Base-by-base conservation (phyloP, 2,329 filamentous ascomycete genomes). In the Fusarium miscanthi region DNA sequence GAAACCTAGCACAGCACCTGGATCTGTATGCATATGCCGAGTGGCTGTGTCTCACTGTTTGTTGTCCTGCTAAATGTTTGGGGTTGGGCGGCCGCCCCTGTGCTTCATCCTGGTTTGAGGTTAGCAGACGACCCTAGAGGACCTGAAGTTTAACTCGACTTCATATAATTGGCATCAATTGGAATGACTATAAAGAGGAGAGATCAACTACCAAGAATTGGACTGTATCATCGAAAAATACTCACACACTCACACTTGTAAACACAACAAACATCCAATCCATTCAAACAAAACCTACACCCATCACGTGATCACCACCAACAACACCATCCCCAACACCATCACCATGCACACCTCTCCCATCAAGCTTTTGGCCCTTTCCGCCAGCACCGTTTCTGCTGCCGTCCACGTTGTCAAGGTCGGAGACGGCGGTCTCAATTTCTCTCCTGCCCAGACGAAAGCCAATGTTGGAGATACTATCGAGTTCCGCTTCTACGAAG, bases 391-490 rank as follows among this genome's bases (percentile, higher is more conserved):
- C 33, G 54, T 73, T 40, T 74, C 73, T 13, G 60, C 60, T 48
- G 66, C 54, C 8, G 66, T 69, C 25, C 75, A 77, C 37, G 46
- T 77, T 19, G 75, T 77, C 42, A 77, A 77, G 42, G 75, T 77
- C 27, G 75, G 75, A 14, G 72, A 74, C 14, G 60, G 59, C 9
- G 75, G 78, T 17, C 78, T 89, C 37, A 82, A 77, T 27, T 91
- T 88, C 78, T 82, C 79, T 16, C 89, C 89, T 13, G 81, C 86
- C 63, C 83, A 83, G 59, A 74, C 91, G 64, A 80, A 80, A 23
- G 89, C 88, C 23, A 79, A 81, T 4, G 80, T 84, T 8, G 89
- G 89, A 66, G 84, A 85, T 23, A 78, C 80, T 38, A 76, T 86
- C 19, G 82, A 84, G 72, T 86, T 85, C 76, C 83, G 85, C 67